Conservation (phyloP, 768 basidiomycete genomes). For the Gloeopeniophorella convolvens region DNA sequence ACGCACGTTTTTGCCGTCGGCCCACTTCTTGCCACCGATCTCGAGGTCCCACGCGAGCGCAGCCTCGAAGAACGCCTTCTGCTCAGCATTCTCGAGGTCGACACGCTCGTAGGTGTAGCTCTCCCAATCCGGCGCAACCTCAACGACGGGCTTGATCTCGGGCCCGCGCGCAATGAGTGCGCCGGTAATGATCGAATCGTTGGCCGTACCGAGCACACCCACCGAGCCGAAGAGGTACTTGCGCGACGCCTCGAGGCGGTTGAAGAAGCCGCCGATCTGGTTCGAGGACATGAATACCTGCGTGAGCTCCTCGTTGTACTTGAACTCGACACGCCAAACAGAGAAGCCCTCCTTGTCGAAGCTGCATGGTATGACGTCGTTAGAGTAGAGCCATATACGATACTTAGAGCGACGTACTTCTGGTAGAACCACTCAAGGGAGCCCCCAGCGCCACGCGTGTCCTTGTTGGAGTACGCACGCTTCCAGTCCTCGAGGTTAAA, state of each 20-base stretch:
- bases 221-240: conserved; percentile 94
- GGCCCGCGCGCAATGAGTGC: conserved; percentile 77
- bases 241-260: conserved; percentile 94
- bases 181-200: conserved; percentile 78
- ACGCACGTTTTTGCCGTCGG: conserved; percentile 84
- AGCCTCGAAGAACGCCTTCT: conserved; percentile 89
- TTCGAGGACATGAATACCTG: conserved; percentile 92
- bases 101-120: conserved; percentile 76
- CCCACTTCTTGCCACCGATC: conserved; percentile 85
- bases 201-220: conserved; percentile 79
- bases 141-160: conserved; percentile 61
- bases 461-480: conserved; percentile 94
- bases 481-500: conserved; percentile 97
- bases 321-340: conserved; percentile 89
- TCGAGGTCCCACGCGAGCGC: conserved; percentile 92
- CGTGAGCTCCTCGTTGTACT: conserved; percentile 92
- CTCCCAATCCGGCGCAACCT: conserved; percentile 88
- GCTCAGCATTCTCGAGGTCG: conserved; percentile 61
- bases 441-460: conserved; percentile 80
- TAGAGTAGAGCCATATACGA: neutral
- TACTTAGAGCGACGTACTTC: conserved; percentile 48
- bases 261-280: conserved; percentile 93
- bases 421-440: conserved; percentile 95
- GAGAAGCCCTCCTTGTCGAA: conserved; percentile 88
- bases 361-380: conserved; percentile 35